Evolutionary conservation across 2,329 filamentous ascomycete genomes (phyloP), one percentile per base, ranked within the genome.

Genomic region (Teratosphaeria viscida): DNA sequence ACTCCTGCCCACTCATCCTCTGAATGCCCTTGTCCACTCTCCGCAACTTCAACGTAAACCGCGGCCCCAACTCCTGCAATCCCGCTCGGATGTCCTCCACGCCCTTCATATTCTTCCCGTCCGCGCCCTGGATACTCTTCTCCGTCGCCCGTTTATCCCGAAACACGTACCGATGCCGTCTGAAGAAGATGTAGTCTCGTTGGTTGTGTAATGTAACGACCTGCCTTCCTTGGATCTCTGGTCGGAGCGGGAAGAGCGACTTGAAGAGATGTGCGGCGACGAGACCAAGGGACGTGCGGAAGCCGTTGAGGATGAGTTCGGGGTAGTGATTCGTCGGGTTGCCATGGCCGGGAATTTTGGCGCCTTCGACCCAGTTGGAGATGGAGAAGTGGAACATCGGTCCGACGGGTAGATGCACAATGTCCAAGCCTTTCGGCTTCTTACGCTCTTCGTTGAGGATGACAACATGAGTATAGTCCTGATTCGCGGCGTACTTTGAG

Each of bases 131-230:
- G 0, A 96, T 89, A 59, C 85, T 87, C 78, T 96, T 96, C 77
- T 97, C 94, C 0, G 87, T 91, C 59, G 84, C 80, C 11, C 87
- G 81, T 78, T 94, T 95, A 61, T 97, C 90, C 14, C 94, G 83
- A 77, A 99, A 96, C 1, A 95, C 83, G 70, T 99, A 99, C 54
- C 94, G 82, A 74, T 97, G 92, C 43, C 92, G 81, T 5, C 94
- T 82, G 57, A 97, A 82, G 73, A 99, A 99, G 67, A 97, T 94
- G 74, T 92, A 97, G 74, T 97, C 92, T 64, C 92, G 87, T 78
- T 96, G 92, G 68, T 96, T 96, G 75, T 96, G 91, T 57, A 96
- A 76, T 0, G 92, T 96, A 8, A 96, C 85, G 1, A 96, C 92
- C 70, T 96, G 92, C 27, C 92, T 81, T 4, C 92, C 92, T 65